Evolutionary conservation across 495 filamentous ascomycete genomes (phyloP), one percentile per base, ranked within the genome.

Genomic region (Trichoderma reesei): DNA sequence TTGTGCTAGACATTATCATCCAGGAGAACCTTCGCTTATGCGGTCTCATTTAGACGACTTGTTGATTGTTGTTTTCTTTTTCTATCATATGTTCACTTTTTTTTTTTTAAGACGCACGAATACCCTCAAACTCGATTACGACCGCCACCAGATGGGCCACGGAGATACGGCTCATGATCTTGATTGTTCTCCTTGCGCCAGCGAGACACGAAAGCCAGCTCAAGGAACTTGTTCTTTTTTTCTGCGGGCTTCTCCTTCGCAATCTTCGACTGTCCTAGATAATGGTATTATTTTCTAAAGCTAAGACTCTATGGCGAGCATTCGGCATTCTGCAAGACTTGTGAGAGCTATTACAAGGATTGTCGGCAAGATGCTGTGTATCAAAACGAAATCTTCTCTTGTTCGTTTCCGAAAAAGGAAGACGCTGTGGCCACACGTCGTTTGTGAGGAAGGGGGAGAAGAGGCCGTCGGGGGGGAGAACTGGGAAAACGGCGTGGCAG

Each of bases 11-110:
- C 79, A 98, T 98, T 77, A 98, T 98, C 79, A 98, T 98, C 75
- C 94, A 98, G 86, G 95, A 98, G 79, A 98, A 98, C 81, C 87
- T 98, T 66, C 90, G 95, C 75, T 83, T 95, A 70, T 98, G 94
- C 78, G 94, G 94, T 85, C 84, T 98, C 75, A 98, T 98, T 83
- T 98, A 88, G 78, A 75, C 64, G 65, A 63, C 37, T 61, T 63
- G 38, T 56, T 14, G 11, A n/a, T 56, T 56, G 31, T 26, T 56
- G 20, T 33, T 33, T 56, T 56, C 26, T 33, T 56, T 56, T 64
- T 62, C 64, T 44, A 46, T n/a, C n/a, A n/a, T n/a, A n/a, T n/a
- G n/a, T n/a, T n/a, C n/a, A n/a, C n/a, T n/a, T n/a, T 65, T 63
- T 59, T 36, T 39, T 39, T 42, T 61, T 39, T 51, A 65, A 59